Conservation (phyloP, 2,329 filamentous ascomycete species). For the Neofusicoccum parvum region DNA sequence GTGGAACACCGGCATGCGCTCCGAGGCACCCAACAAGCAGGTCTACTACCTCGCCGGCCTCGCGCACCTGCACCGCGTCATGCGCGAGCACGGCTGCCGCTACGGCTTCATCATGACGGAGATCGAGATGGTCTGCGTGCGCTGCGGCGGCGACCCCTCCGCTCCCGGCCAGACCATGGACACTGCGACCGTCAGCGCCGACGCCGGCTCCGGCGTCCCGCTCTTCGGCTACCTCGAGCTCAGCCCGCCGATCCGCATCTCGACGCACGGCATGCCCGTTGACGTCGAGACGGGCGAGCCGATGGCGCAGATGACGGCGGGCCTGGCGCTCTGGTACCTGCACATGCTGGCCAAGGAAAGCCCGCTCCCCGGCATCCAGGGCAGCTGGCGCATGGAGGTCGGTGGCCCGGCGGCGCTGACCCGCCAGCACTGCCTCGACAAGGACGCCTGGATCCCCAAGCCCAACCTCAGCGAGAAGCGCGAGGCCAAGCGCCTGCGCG, state of each 20-base stretch:
- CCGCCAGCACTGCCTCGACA: slow-evolving; percentile 67
- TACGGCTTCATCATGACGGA: slow-evolving; percentile 97
- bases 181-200: slow-evolving; percentile 38
- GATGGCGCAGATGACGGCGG: slow-evolving; percentile 61
- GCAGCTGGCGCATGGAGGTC: slow-evolving; percentile 68
- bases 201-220: slow-evolving; percentile 58
- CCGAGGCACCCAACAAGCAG: slow-evolving; percentile 76
- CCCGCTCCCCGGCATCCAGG: slow-evolving; percentile 58
- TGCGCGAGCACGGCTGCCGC: slow-evolving; percentile 90
- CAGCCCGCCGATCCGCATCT: slow-evolving; percentile 57
- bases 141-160: slow-evolving; percentile 61
- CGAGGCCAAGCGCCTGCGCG: slow-evolving; percentile 71
- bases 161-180: slow-evolving; percentile 7
- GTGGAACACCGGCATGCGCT: slow-evolving; percentile 92
- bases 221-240: slow-evolving; percentile 91
- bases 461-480: slow-evolving; percentile 73
- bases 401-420: slow-evolving; percentile 74
- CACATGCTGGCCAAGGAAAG: slow-evolving; percentile 71
- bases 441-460: slow-evolving; percentile 75
- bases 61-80: slow-evolving; percentile 81
- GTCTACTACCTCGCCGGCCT: slow-evolving; percentile 88
- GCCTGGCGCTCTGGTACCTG: slow-evolving; percentile 75
- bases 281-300: slow-evolving; percentile 42
- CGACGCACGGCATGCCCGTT: slow-evolving; percentile 36
- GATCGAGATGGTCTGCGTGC: slow-evolving; percentile 89